Base-by-base conservation (phyloP, 108 stramenopile species). In the Tribonema minus region DNA sequence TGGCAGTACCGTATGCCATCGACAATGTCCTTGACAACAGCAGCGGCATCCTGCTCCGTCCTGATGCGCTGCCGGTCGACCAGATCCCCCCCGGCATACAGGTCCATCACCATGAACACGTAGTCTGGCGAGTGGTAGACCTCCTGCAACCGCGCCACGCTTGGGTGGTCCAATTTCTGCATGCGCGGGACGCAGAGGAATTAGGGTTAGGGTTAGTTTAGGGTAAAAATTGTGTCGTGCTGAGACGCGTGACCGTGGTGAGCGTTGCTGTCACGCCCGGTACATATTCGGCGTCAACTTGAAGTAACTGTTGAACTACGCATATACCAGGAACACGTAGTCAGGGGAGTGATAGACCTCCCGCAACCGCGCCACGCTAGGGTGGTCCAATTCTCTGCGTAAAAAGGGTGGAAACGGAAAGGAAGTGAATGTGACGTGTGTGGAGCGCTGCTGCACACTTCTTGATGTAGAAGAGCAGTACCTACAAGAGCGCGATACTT, bases 1-100 rank as follows among this genome's bases (percentile, higher is more conserved):
- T 98, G 98, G 85, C 95, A 96, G 71, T 96, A 96, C 5, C 85
- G 82, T 67, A 98, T 89, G 15, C 94, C 96, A 68, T 94, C 92
- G 54, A 94, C 83, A 82, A 97, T 95, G 74, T 89, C 89, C 58
- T 88, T 80, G 1, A 97, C 88, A 26, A 96, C 60, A n/a, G 76
- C 70, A 31, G 93, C 92, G 9, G 94, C 94, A 73, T 93, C 92
- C 58, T 88, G 86, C 70, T 96, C 95, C 36, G 91, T 54, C 15
- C 46, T 9, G 9, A 54, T 54, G 20, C 46, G 46, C 46, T 54
- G 46, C 20, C 46, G 9, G 46, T 54, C 46, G 46, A 54, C 46
- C 20, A 54, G 46, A 54, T 54, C 46, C 46, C 46, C 46, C 15
- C 46, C 46, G 0, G 60, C 68, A 67, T 79, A 79, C 3, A 79